A percentile compares a stretch with the other conserved stretches of the same genome.
phyloP scores from a whole-genome alignment of 768 basidiomycete genomes.

The Lyophyllum semitale region DNA sequence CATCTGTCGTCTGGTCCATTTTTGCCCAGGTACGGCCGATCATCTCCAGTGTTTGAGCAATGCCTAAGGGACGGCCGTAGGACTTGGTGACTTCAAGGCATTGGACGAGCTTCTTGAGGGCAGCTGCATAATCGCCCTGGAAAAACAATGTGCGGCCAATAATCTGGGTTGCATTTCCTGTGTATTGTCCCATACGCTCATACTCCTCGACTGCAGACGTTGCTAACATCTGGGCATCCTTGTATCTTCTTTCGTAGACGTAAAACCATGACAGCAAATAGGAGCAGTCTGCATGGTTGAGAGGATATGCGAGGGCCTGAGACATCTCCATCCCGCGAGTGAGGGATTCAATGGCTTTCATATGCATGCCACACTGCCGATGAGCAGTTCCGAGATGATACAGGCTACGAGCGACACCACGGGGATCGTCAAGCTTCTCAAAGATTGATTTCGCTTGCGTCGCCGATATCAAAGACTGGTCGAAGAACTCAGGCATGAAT shows the following conservation, averaged over 20 bases:
- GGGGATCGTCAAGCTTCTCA: neutral
- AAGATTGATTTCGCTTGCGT: neutral
- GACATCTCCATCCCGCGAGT: neutral
- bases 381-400: neutral
- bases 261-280: neutral
- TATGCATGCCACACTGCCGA: neutral
- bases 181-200: too few relatives aligned
- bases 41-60: too few relatives aligned
- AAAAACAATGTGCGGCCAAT: too few relatives aligned
- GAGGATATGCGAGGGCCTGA: neutral
- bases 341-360: neutral
- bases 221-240: neutral
- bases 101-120: too few relatives aligned
- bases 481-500: neutral
- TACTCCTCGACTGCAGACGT: slow-evolving; percentile 1
- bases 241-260: neutral
- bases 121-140: too few relatives aligned
- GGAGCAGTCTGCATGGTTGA: neutral
- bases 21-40: too few relatives aligned
- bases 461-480: neutral
- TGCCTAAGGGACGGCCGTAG: too few relatives aligned
- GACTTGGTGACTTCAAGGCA: too few relatives aligned
- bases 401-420: neutral
- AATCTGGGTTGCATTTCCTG: too few relatives aligned
- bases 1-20: too few relatives aligned